Evolutionary conservation across 345 rosid species (phyloP), one percentile per base, ranked within the genome.

Genomic region (Eucalyptus marginata): DNA sequence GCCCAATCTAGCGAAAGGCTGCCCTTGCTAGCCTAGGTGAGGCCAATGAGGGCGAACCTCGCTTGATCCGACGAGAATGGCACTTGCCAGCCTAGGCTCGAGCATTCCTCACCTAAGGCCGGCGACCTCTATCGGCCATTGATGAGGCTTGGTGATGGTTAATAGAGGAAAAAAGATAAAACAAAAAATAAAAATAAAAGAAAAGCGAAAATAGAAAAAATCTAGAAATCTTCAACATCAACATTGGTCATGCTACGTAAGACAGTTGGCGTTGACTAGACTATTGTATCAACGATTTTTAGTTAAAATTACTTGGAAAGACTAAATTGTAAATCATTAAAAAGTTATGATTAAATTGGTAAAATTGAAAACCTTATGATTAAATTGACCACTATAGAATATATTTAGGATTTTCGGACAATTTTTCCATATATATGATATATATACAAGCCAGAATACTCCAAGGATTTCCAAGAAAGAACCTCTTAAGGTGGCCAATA

Each of bases 1-100:
- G 0, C 0, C 29, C 29, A 24, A 56, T 56, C 2, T 56, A 0
- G 62, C 0, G 0, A 10, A 56, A 24, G 62, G 62, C 13, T 56
- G 0, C 62, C 12, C 62, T 56, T 8, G 62, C 62, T 24, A 56
- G 24, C 62, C 62, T 56, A 56, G 62, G 24, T 0, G 56, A 52
- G 56, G 27, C 59, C 10, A 54, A 20, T 8, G 11, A 22, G 59
- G 59, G 59, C 0, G 0, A 54, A 8, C 27, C 59, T 54, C 5
- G 5, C 27, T 22, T 11, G 0, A 54, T 54, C 11, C 2, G 2
- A 54, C 1, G 1, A 54, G 59, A 11, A 5, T 8, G 59, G 59
- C 62, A 29, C 27, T 56, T 56, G 29, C 62, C 0, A 56, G 0
- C 62, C 13, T 56, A 56, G 62, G 29, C 62, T 22, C 2, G 0